Conservation (phyloP, 2,329 filamentous ascomycete genomes). For the Alternaria gaisen region DNA sequence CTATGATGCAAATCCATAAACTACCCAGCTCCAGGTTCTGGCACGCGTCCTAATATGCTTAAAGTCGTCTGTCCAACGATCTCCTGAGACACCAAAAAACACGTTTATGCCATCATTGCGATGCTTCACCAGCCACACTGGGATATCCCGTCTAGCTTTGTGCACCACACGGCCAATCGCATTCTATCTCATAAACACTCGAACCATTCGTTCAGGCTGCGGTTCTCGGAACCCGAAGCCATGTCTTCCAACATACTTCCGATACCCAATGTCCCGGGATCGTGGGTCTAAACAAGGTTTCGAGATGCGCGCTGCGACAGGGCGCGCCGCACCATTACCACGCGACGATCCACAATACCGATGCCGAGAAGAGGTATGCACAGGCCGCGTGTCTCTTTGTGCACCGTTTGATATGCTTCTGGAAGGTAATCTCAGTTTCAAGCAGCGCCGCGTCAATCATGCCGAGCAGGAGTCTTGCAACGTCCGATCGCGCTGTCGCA, state of each 20-base stretch:
- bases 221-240: conserved; percentile 5
- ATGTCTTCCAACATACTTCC: background rate
- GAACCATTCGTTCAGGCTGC: background rate
- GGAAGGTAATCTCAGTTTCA: conserved; percentile 16
- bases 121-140: background rate
- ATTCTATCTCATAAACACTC: conserved; percentile 9
- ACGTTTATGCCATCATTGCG: conserved; percentile 8
- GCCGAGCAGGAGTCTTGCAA: conserved; percentile 12
- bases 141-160: conserved; percentile 5
- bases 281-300: conserved; percentile 16
- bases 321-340: conserved; percentile 17
- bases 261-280: background rate
- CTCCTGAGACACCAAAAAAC: conserved; percentile 6
- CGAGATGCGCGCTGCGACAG: conserved; percentile 18
- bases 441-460: conserved; percentile 16
- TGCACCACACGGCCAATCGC: background rate
- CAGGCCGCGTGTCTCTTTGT: conserved; percentile 8
- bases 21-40: background rate
- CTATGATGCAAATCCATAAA: background rate
- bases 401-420: conserved; percentile 13
- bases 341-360: conserved; percentile 1
- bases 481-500: conserved; percentile 11
- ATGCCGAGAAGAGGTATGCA: background rate
- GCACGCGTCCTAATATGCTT: background rate
- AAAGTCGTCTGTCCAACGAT: background rate